Conservation (phyloP, 371 early-diverging fungal genomes). For the Saksenaea oblongispora region DNA sequence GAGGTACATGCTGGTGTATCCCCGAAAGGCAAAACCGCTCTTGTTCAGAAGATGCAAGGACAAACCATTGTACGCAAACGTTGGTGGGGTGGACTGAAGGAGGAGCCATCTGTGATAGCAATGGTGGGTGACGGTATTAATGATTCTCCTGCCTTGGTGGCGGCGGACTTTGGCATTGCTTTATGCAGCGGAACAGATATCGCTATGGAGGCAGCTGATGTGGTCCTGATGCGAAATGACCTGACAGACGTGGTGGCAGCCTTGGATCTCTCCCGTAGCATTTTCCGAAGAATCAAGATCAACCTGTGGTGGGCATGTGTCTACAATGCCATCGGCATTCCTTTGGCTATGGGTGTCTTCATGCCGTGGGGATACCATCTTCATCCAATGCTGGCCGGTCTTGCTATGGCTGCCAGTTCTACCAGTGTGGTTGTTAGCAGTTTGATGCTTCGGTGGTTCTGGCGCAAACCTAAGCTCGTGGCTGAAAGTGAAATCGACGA, state of each 20-base stretch:
- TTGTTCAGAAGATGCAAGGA: slow-evolving; percentile 68
- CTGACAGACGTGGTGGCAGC: slow-evolving; percentile 85
- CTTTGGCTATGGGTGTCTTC: slow-evolving; percentile 92
- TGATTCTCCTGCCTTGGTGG: slow-evolving; percentile 94
- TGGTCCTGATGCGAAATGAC: slow-evolving; percentile 84
- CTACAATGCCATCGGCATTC: slow-evolving; percentile 90
- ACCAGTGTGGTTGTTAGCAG: slow-evolving; percentile 90
- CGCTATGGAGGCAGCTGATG: slow-evolving; percentile 92
- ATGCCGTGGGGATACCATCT: slow-evolving; percentile 82
- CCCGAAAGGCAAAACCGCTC: slow-evolving; percentile 84
- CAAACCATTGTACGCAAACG: slow-evolving; percentile 13
- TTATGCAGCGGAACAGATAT: slow-evolving; percentile 93
- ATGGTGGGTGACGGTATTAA: slow-evolving; percentile 99
- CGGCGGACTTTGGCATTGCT: slow-evolving; percentile 94
- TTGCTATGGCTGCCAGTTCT: slow-evolving; percentile 95
- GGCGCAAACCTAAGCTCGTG: slow-evolving; percentile 53
- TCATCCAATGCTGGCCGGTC: slow-evolving; percentile 91
- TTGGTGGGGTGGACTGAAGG: neutral
- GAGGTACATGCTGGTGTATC: slow-evolving; percentile 92
- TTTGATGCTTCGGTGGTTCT: slow-evolving; percentile 73
- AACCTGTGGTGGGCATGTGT: slow-evolving; percentile 90
- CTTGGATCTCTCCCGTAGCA: slow-evolving; percentile 79
- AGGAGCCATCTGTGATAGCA: slow-evolving; percentile 61
- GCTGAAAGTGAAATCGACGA: neutral
- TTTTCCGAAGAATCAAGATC: slow-evolving; percentile 80